phyloP scores from a whole-genome alignment of 495 filamentous ascomycete species.

The Podospora comata region DNA sequence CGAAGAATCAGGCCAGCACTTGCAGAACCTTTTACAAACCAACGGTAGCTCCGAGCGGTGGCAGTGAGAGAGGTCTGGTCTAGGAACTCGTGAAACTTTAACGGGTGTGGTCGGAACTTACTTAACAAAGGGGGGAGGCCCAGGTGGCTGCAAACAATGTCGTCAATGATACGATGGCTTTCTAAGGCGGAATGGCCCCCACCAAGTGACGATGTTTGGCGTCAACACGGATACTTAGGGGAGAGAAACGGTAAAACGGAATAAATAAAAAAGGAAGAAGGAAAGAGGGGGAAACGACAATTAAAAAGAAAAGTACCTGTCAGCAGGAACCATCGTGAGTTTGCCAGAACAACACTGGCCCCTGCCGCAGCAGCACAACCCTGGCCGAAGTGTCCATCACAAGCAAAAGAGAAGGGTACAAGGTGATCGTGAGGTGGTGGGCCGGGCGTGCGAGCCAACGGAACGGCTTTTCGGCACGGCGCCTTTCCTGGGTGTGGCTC shows the following conservation, averaged over 20 bases:
- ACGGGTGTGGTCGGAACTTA: constrained; percentile 26
- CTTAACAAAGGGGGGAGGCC: constrained; percentile 16
- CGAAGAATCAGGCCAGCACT: not conserved
- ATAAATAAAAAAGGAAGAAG: not conserved
- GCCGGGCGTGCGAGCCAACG: constrained; percentile 1
- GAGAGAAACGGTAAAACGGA: not conserved
- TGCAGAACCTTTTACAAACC: not conserved
- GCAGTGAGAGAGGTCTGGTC: not conserved
- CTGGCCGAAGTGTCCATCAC: not conserved
- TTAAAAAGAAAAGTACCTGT: not conserved
- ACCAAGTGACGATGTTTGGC: not conserved
- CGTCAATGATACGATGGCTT: not conserved
- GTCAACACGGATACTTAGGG: not conserved
- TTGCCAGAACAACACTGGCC: not conserved
- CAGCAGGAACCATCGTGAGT: not conserved
- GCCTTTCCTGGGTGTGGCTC: not conserved
- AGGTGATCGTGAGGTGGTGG: not conserved
- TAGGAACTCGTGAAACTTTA: constrained; percentile 8
- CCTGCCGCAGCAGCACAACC: not conserved
- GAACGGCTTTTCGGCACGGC: constrained; percentile 5
- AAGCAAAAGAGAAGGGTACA: not conserved
- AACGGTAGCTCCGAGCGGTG: too few relatives aligned
- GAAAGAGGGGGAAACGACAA: not conserved
- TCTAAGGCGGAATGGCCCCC: too few relatives aligned
- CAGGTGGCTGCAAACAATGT: constrained; percentile 13